Percentiles rank a stretch among this genome's conserved stretches.
phyloP scores from a whole-genome alignment of 345 rosid genomes.

The Linum lewisii region DNA sequence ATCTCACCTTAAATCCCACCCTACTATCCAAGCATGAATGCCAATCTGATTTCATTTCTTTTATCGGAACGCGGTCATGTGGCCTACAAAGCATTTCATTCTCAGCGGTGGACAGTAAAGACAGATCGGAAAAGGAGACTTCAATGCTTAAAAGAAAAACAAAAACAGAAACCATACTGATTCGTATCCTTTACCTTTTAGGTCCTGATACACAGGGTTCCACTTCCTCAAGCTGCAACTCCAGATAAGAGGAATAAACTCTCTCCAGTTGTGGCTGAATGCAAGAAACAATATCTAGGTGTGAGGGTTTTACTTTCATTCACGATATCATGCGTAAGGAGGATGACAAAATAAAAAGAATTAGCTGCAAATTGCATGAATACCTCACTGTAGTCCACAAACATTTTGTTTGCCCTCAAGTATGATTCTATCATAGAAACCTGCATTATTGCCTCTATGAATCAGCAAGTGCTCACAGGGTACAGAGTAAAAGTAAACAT shows the following conservation, averaged over 20 bases:
- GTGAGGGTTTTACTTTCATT: not conserved
- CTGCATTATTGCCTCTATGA: slow-evolving; percentile 24
- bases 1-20: slow-evolving; percentile 84
- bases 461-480: slow-evolving; percentile 12
- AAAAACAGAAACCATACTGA: not conserved
- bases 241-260: slow-evolving; percentile 59
- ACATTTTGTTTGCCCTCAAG: slow-evolving; percentile 81
- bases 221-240: slow-evolving; percentile 62
- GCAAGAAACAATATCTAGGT: slow-evolving; percentile 10
- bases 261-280: slow-evolving; percentile 50
- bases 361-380: not conserved
- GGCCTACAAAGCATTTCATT: slow-evolving; percentile 41
- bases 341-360: not conserved
- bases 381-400: slow-evolving; percentile 88
- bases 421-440: slow-evolving; percentile 76
- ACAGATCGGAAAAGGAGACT: not conserved
- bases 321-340: slow-evolving; percentile 1
- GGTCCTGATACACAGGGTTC: slow-evolving; percentile 92
- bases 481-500: not conserved
- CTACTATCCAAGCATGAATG: slow-evolving; percentile 69
- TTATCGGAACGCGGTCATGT: slow-evolving; percentile 77
- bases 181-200: slow-evolving; percentile 39
- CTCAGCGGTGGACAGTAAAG: slow-evolving; percentile 3
- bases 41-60: slow-evolving; percentile 96
- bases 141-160: not conserved